Evolutionary conservation across 495 filamentous ascomycete genomes (phyloP).

Genomic region (Symbiotaphrina buchneri): DNA sequence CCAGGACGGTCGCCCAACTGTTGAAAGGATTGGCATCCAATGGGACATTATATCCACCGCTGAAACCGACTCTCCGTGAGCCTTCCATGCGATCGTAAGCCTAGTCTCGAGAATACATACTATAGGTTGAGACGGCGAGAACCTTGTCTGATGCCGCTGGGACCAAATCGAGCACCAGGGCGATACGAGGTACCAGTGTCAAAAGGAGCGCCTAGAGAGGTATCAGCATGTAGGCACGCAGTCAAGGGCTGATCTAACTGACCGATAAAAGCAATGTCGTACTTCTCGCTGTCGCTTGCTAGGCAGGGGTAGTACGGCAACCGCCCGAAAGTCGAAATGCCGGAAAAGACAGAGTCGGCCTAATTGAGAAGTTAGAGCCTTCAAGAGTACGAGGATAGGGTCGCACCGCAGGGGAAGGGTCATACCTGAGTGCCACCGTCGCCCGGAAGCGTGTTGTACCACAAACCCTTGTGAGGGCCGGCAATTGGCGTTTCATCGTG

Average conservation of each 20-base stretch:
- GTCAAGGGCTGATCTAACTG: slow-evolving; percentile 3
- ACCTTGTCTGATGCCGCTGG: slow-evolving; percentile 61
- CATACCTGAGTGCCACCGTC: slow-evolving; percentile 42
- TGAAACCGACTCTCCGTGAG: slow-evolving; percentile 3
- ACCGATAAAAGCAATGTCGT: slow-evolving; percentile 70
- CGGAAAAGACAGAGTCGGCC: slow-evolving; percentile 53
- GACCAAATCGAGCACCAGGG: slow-evolving; percentile 68
- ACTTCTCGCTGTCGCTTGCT: slow-evolving; percentile 40
- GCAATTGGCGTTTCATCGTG: slow-evolving; percentile 29
- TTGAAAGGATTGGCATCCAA: slow-evolving; percentile 36
- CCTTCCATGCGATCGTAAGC: slow-evolving; percentile 7
- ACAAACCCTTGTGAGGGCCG: slow-evolving; percentile 32
- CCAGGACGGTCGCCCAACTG: slow-evolving; percentile 41
- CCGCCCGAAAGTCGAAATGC: slow-evolving; percentile 57
- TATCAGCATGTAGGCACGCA: background rate
- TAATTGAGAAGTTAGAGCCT: slow-evolving; percentile 8
- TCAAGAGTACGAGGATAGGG: background rate
- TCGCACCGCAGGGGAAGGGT: background rate
- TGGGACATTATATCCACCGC: slow-evolving; percentile 12
- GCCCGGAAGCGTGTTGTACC: slow-evolving; percentile 44
- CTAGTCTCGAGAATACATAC: slow-evolving; percentile 7
- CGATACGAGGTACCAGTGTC: slow-evolving; percentile 45
- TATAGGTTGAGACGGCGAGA: slow-evolving; percentile 17
- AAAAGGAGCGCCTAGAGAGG: slow-evolving; percentile 8
- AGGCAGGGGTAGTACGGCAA: slow-evolving; percentile 62